A percentile compares a stretch with the other conserved stretches of the same genome.
phyloP scores from a whole-genome alignment of 352 stramenopile genomes.

The Phytopythium mirpurense region DNA sequence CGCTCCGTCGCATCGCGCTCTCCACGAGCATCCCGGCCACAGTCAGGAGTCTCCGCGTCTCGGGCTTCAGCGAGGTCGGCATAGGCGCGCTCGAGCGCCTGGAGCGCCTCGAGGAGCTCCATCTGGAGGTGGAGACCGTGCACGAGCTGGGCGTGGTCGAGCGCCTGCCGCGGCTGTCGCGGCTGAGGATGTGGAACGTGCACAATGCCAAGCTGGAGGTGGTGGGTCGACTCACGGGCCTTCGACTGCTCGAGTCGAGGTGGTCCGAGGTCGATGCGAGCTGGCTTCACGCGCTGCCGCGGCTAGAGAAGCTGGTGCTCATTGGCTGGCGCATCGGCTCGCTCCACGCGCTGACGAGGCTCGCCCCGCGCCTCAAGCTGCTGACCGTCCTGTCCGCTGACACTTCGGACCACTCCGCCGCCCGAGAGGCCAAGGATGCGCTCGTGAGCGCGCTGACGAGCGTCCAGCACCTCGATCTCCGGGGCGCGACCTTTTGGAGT shows the following conservation, averaged over 20 bases:
- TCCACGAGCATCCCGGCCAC: neutral
- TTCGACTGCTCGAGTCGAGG: neutral
- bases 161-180: neutral
- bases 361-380: slow-evolving; percentile 4
- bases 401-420: neutral
- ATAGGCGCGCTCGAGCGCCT: neutral
- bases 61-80: neutral
- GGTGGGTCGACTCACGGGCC: neutral
- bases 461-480: neutral
- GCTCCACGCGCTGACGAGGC: neutral
- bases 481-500: neutral
- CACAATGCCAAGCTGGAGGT: neutral
- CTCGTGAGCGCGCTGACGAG: neutral
- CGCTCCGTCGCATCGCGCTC: neutral
- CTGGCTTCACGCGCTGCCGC: neutral
- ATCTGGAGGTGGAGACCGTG: slow-evolving; percentile 3
- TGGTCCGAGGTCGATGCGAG: neutral
- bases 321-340: neutral
- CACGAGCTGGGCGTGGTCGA: neutral
- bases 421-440: neutral
- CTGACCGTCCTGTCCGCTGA: neutral
- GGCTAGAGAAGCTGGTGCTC: slow-evolving; percentile 2
- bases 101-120: neutral
- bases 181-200: neutral
- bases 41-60: neutral